Conservation (phyloP, 2,329 filamentous ascomycete genomes). For the Alternaria metachromatica region DNA sequence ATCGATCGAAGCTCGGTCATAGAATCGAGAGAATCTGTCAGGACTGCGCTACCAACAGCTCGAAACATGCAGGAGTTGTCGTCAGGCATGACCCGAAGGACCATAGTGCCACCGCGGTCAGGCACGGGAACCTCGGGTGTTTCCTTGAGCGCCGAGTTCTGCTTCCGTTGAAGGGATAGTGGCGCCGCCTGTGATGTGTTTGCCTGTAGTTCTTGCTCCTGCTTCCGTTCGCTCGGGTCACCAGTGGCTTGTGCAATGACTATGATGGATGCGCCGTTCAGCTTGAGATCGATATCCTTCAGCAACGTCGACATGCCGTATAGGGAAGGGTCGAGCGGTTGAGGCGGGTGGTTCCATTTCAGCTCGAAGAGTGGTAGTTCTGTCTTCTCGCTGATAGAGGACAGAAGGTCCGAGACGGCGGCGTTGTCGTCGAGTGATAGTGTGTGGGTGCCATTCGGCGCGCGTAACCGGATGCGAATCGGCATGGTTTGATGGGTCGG, state of each 20-base stretch:
- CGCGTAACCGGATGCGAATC: constrained; percentile 79
- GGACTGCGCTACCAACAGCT: constrained; percentile 81
- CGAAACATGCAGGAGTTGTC: constrained; percentile 96
- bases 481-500: constrained; percentile 33
- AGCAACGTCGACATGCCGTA: constrained; percentile 59
- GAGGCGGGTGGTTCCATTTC: constrained; percentile 85
- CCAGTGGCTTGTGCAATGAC: constrained; percentile 58
- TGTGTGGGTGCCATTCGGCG: constrained; percentile 74
- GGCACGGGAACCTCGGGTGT: constrained; percentile 67
- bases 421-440: constrained; percentile 73
- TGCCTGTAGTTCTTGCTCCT: constrained; percentile 20
- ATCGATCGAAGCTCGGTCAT: constrained; percentile 78
- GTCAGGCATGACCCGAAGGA: constrained; percentile 93
- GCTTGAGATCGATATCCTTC: constrained; percentile 64
- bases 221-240: constrained; percentile 33
- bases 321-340: constrained; percentile 67
- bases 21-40: constrained; percentile 66
- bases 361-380: constrained; percentile 72
- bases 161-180: constrained; percentile 53
- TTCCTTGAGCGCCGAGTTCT: constrained; percentile 58
- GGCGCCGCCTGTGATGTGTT: constrained; percentile 37
- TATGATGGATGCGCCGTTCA: constrained; percentile 74
- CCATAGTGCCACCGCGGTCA: constrained; percentile 63
- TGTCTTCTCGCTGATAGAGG: constrained; percentile 68
- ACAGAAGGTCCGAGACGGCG: constrained; percentile 67